These are phyloP conservation scores for Sarocladium oryzae DNA, from an alignment of 2,329 filamentous ascomycete genomes.

Conservation along the genomic window DNA sequence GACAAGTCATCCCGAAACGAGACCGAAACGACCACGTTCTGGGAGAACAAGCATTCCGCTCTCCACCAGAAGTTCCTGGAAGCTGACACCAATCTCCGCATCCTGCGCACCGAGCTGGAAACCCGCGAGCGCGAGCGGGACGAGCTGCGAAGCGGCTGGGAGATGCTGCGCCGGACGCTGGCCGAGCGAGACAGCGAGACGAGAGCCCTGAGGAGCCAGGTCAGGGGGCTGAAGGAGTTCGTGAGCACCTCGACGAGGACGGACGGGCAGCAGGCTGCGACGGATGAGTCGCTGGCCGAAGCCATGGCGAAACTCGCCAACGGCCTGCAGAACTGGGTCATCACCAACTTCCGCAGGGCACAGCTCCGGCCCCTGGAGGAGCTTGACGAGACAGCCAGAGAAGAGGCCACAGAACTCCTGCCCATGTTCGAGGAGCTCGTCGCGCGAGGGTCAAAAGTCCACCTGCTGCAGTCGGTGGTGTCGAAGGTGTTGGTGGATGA, in stretches of 20 bases:
- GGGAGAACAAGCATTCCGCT: conserved; percentile 49
- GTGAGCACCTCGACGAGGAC: conserved; percentile 60
- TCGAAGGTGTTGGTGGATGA: conserved; percentile 53
- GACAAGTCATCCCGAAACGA: conserved; percentile 47
- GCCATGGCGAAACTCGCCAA: conserved; percentile 57
- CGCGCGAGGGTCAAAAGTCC: conserved; percentile 43
- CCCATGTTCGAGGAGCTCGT: conserved; percentile 53
- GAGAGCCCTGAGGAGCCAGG: conserved; percentile 48
- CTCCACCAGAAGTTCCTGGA: conserved; percentile 47
- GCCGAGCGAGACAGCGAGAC: conserved; percentile 50
- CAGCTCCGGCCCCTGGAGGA: conserved; percentile 42
- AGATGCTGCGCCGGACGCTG: conserved; percentile 38
- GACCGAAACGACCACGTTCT: conserved; percentile 49
- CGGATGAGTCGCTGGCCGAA: conserved; percentile 56
- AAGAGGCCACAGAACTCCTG: conserved; percentile 41
- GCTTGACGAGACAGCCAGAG: conserved; percentile 31
- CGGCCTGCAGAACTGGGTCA: conserved; percentile 67
- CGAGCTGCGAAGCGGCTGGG: conserved; percentile 44
- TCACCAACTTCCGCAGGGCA: conserved; percentile 59
- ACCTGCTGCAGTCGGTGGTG: conserved; percentile 56
- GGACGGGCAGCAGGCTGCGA: conserved; percentile 51
- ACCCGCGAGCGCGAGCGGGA: conserved; percentile 38
- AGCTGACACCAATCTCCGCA: conserved; percentile 45
- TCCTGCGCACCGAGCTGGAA: conserved; percentile 44
- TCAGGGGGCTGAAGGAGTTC: conserved; percentile 63